Conservation (phyloP, 306 rosid species). For the Gillenia trifoliata region DNA sequence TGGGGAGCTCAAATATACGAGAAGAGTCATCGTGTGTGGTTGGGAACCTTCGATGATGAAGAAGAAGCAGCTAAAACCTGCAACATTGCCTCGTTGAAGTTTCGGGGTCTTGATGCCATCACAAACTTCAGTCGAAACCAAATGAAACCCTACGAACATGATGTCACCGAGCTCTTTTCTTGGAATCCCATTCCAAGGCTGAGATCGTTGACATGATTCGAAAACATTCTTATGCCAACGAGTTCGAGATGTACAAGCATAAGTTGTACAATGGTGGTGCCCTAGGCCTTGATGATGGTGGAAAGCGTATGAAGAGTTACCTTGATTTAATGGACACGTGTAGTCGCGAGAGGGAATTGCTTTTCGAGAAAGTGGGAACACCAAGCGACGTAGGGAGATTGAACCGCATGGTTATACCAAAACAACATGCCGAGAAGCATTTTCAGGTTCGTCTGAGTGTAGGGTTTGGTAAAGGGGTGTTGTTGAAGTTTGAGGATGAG, state of each 20-base stretch:
- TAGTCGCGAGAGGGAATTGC: constrained; percentile 6
- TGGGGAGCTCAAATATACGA: constrained; percentile 52
- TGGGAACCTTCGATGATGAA: constrained; percentile 38
- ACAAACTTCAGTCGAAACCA: constrained; percentile 14
- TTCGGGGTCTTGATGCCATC: constrained; percentile 30
- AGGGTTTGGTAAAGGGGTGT: constrained; percentile 20
- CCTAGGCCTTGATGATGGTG: not conserved
- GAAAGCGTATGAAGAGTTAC: not conserved
- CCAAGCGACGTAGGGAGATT: constrained; percentile 47
- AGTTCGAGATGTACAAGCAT: constrained; percentile 31
- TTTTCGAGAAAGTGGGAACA: constrained; percentile 40
- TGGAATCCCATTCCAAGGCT: constrained; percentile 34
- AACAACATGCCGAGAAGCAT: constrained; percentile 37
- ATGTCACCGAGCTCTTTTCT: constrained; percentile 5
- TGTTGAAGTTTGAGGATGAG: constrained; percentile 28
- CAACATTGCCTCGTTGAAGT: constrained; percentile 30
- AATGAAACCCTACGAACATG: not conserved
- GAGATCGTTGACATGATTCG: constrained; percentile 48
- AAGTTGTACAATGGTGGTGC: not conserved
- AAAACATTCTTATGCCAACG: constrained; percentile 30
- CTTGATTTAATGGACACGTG: not conserved
- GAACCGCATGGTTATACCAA: constrained; percentile 40
- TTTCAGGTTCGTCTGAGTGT: constrained; percentile 9
- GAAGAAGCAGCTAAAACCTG: constrained; percentile 39
- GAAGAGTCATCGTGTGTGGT: constrained; percentile 42